A percentile compares a stretch with the other conserved stretches of the same genome.
Evolutionary conservation across 2,329 filamentous ascomycete species (phyloP).

Genomic region (Ceratocystiopsis minuta): DNA sequence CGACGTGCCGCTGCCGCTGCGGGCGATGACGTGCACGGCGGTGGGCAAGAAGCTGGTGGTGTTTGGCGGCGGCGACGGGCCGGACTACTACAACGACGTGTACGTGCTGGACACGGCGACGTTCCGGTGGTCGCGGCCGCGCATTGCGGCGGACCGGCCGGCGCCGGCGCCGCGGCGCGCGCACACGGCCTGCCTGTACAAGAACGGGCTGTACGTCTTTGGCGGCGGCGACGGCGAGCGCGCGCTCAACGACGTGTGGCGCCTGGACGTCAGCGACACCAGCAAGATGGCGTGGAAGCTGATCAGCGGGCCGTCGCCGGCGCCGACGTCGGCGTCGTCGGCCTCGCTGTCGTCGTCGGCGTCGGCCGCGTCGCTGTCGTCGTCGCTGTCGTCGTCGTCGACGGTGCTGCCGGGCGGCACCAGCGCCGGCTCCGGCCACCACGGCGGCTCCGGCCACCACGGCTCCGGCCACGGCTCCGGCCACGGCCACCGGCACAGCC

Average conservation of each 20-base stretch:
- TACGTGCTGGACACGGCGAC: slow-evolving; percentile 56
- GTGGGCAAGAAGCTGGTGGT: slow-evolving; percentile 51
- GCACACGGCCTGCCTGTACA: slow-evolving; percentile 54
- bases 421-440: not conserved
- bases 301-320: slow-evolving; percentile 23
- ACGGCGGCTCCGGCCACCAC: slow-evolving; percentile 1
- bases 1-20: slow-evolving; percentile 44
- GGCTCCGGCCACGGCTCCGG: not conserved
- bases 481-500: no score
- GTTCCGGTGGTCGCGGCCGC: slow-evolving; percentile 46
- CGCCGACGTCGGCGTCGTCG: not conserved
- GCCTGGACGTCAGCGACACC: slow-evolving; percentile 49
- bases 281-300: slow-evolving; percentile 52
- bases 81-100: slow-evolving; percentile 54
- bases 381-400: not conserved
- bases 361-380: not conserved
- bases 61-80: slow-evolving; percentile 52
- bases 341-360: not conserved
- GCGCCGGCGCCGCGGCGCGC: slow-evolving; percentile 44
- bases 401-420: not conserved
- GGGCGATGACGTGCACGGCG: slow-evolving; percentile 55
- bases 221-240: slow-evolving; percentile 53
- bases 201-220: slow-evolving; percentile 55
- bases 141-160: slow-evolving; percentile 34
- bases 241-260: slow-evolving; percentile 54